Evolutionary conservation across 2,329 filamentous ascomycete species (phyloP).

Genomic region (Fusarium sp.): DNA sequence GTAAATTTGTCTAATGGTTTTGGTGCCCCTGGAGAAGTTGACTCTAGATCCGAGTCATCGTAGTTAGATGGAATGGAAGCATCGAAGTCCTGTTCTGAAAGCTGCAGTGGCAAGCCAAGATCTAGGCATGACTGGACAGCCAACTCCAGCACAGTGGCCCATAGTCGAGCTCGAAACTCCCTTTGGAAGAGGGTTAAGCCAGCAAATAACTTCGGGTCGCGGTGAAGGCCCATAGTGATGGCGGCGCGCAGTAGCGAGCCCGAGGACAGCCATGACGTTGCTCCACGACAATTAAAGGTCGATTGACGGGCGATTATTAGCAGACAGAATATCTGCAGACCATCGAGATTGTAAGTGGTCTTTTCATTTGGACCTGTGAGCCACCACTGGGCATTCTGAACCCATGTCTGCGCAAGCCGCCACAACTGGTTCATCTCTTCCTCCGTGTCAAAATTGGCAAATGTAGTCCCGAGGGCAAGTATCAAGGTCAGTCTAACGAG

Average conservation of each 20-base stretch:
- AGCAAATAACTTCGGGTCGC: constrained; percentile 36
- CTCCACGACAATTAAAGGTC: constrained; percentile 42
- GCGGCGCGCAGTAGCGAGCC: constrained; percentile 40
- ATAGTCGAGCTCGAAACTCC: constrained; percentile 39
- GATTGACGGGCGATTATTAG: constrained; percentile 40
- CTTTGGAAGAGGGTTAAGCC: constrained; percentile 31
- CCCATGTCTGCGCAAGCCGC: constrained; percentile 39
- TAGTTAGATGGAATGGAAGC: constrained; percentile 36
- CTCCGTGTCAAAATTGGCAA: constrained; percentile 27
- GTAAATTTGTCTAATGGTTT: constrained; percentile 25
- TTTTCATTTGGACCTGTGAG: constrained; percentile 41
- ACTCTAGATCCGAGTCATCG: constrained; percentile 37
- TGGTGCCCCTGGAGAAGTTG: neutral
- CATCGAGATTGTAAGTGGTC: constrained; percentile 40
- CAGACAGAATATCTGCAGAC: constrained; percentile 40
- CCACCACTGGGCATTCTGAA: constrained; percentile 45
- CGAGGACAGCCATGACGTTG: constrained; percentile 42
- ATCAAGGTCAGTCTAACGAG: constrained; percentile 38
- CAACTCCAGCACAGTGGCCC: constrained; percentile 40
- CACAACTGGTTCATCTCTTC: constrained; percentile 19
- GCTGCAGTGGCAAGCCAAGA: constrained; percentile 36
- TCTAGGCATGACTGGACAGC: constrained; percentile 39
- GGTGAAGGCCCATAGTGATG: constrained; percentile 43
- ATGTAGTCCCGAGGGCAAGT: constrained; percentile 40
- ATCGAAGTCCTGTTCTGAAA: constrained; percentile 35